Conservation (phyloP, 208 protist genomes). For the Novymonas esmeraldas region DNA sequence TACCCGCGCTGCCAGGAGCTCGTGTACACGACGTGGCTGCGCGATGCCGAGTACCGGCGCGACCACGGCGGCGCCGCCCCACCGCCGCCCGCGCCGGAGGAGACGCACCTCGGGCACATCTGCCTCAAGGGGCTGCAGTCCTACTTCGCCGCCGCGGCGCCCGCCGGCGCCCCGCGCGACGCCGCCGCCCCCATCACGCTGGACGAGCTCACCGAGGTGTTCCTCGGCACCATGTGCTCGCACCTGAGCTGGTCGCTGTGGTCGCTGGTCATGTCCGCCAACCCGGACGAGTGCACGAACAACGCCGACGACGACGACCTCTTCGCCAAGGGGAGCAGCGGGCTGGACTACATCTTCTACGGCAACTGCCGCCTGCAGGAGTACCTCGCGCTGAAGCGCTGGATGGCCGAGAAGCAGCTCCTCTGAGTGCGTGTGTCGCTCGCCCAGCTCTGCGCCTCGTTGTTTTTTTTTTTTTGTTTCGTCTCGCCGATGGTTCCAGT, state of each 20-base stretch:
- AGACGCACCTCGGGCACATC: constrained; percentile 33
- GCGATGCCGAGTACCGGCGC: constrained; percentile 6
- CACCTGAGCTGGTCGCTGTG: constrained; percentile 83
- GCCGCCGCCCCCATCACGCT: constrained; percentile 35
- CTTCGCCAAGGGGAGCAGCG: constrained; percentile 79
- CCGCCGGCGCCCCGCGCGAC: neutral
- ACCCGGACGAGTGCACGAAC: constrained; percentile 56
- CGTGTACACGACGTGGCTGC: constrained; percentile 65
- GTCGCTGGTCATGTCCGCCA: constrained; percentile 74
- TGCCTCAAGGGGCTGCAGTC: constrained; percentile 33
- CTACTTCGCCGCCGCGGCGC: constrained; percentile 30
- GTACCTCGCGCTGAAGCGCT: constrained; percentile 73
- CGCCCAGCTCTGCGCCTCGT: neutral
- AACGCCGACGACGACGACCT: constrained; percentile 44
- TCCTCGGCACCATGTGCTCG: constrained; percentile 80
- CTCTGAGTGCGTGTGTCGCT: constrained; percentile 19
- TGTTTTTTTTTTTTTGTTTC: neutral
- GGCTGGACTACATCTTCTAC: constrained; percentile 83
- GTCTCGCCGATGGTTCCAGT: neutral
- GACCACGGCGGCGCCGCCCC: constrained; percentile 5
- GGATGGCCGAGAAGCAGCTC: constrained; percentile 54
- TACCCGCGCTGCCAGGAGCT: constrained; percentile 79
- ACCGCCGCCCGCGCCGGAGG: neutral
- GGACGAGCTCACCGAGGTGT: constrained; percentile 63
- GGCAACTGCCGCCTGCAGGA: constrained; percentile 78